Conservation (phyloP, 768 basidiomycete species). For the Lactarius vividus region DNA sequence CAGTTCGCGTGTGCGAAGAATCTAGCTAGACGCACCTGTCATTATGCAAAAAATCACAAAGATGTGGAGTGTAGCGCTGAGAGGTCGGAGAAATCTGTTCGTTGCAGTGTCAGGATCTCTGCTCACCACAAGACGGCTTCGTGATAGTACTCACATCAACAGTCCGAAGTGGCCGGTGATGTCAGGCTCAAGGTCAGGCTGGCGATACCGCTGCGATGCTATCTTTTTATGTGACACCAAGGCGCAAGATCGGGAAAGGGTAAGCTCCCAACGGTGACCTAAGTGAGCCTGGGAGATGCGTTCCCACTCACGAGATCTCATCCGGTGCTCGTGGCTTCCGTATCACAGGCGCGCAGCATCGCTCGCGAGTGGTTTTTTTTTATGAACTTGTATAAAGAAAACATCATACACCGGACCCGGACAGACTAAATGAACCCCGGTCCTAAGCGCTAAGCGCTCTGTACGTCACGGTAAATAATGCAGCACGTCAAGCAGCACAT, state of each 20-base stretch:
- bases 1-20: neutral
- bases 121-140: neutral
- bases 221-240: neutral
- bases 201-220: neutral
- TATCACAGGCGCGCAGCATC: too few relatives aligned
- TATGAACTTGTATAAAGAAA: too few relatives aligned
- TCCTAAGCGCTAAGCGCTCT: too few relatives aligned
- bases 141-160: neutral
- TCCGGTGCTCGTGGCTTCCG: too few relatives aligned
- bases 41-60: neutral
- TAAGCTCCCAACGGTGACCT: neutral
- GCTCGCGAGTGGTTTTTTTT: too few relatives aligned
- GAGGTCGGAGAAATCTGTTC: neutral
- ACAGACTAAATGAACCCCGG: too few relatives aligned
- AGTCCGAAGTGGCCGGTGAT: neutral
- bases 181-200: too few relatives aligned
- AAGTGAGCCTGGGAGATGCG: neutral
- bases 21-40: neutral
- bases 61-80: neutral
- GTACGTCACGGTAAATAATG: too few relatives aligned
- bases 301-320: neutral
- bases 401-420: too few relatives aligned
- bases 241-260: neutral
- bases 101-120: neutral
- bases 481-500: too few relatives aligned